Evolutionary conservation across 805 yeast genomes (phyloP).

Genomic region (Kuraishia capsulata): DNA sequence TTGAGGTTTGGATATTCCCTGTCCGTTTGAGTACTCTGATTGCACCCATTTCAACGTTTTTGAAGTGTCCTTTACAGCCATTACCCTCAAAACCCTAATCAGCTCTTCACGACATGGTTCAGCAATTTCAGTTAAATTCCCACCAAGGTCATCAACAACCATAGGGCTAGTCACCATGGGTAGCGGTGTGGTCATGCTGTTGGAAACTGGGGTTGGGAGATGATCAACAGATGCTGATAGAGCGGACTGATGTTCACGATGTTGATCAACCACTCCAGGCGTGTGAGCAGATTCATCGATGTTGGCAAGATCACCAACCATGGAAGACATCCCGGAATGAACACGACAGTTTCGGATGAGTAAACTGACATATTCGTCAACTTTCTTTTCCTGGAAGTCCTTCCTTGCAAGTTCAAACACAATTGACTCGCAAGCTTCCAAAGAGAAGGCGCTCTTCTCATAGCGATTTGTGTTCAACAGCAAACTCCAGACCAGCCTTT

Average conservation of each 20-base stretch:
- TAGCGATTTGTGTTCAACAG: conserved; percentile 1
- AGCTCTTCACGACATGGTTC: neutral
- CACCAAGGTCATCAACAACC: neutral
- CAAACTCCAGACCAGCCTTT: conserved; percentile 5
- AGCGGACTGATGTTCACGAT: neutral
- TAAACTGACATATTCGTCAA: neutral
- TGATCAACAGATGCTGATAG: conserved; percentile 2
- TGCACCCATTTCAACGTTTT: neutral
- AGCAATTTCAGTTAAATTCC: neutral
- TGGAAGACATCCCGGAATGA: no score
- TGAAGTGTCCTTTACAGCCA: neutral
- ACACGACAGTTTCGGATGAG: neutral
- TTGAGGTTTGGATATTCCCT: conserved; percentile 1
- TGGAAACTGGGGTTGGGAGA: conserved; percentile 8
- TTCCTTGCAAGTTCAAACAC: neutral
- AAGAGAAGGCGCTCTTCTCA: neutral
- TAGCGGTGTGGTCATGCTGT: conserved; percentile 6
- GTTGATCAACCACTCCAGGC: neutral
- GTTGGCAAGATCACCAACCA: neutral
- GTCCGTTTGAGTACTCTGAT: neutral
- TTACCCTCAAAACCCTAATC: neutral
- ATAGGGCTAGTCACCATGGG: conserved; percentile 1
- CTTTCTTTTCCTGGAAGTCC: neutral
- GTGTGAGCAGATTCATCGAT: neutral
- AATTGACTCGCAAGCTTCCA: neutral